phyloP scores from a whole-genome alignment of 305 asterid species.

The Nicotiana rustica region DNA sequence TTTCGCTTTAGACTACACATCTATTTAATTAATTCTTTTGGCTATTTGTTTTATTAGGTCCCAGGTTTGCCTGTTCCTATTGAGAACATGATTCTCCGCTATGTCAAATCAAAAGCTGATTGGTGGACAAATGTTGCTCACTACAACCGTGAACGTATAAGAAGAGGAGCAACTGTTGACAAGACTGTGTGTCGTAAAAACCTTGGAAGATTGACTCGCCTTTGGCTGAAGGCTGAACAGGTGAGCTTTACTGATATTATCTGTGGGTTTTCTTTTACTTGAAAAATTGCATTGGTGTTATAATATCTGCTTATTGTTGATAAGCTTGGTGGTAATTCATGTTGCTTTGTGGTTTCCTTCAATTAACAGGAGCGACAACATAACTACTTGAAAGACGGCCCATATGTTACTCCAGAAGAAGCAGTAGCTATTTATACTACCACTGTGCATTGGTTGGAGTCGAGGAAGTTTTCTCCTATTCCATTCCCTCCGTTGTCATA shows the following conservation, averaged over 20 bases:
- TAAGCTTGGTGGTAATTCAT: constrained; percentile 26
- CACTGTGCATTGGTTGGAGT: constrained; percentile 99
- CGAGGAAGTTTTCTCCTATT: constrained; percentile 96
- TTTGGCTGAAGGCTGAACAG: constrained; percentile 99
- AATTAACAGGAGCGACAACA: constrained; percentile 86
- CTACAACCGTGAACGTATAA: no score
- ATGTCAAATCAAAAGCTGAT: no score
- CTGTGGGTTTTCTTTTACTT: neutral
- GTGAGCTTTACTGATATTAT: constrained; percentile 43
- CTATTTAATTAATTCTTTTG: no score
- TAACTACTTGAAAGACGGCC: constrained; percentile 96
- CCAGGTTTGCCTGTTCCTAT: no score
- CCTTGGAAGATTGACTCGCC: constrained; percentile 86
- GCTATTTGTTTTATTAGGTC: no score
- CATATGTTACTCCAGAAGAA: constrained; percentile 99
- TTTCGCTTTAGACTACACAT: no score
- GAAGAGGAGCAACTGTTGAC: no score
- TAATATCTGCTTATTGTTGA: neutral
- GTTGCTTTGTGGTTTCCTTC: constrained; percentile 18
- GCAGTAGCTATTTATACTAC: constrained; percentile 99
- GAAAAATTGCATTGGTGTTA: neutral
- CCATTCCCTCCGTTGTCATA: constrained; percentile 98
- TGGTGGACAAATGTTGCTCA: no score
- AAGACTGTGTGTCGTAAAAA: no score
- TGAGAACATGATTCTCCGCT: no score